Base-by-base conservation (phyloP, 768 basidiomycete genomes). In the Lanmaoa rubissima region DNA sequence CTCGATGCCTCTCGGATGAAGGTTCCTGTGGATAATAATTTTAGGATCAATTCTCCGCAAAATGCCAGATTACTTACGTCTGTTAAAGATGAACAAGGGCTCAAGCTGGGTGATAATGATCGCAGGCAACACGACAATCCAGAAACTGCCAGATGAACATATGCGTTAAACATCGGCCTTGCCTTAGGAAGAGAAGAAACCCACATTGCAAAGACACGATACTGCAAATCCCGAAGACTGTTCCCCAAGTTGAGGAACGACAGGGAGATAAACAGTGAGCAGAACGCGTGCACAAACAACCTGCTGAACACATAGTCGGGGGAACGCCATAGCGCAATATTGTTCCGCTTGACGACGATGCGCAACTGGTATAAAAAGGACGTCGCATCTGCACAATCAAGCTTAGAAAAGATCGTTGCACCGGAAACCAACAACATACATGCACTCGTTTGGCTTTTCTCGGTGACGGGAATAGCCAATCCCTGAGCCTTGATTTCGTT, bases 271-370 rank as follows among this genome's bases (percentile, higher is more conserved):
- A 84, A 84, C 13, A 90, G 73, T 14, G 88, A 84, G 54, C 88
- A 82, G 69, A 85, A 85, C 4, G 80, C 77, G 60, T 89, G 87
- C 16, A 88, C 82, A 70, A 92, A 92, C 26, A 93, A 74, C 19
- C 93, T 83, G 50, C 84, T 91, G 76, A 87, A 94, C 48, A 91
- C 84, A 68, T 94, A 95, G 61, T 92, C 85, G 4, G 92, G 89
- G 10, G 86, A 89, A 53, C 93, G 79, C 88, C 90, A 94, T 13
- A 94, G 75, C 2, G 90, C 85, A 7, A 76, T 63, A 64, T 85
- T 85, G 66, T 90, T 88, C 41, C 92, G 79, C 21, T 75, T 61
- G 17, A 84, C 77, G 55, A 94, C 90, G 14, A 79, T 76, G 60
- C 78, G 77, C 59, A 94, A 76, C 69, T 96, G 93, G 68, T 85